Conservation (phyloP, 345 rosid genomes). For the Populus simonii region DNA sequence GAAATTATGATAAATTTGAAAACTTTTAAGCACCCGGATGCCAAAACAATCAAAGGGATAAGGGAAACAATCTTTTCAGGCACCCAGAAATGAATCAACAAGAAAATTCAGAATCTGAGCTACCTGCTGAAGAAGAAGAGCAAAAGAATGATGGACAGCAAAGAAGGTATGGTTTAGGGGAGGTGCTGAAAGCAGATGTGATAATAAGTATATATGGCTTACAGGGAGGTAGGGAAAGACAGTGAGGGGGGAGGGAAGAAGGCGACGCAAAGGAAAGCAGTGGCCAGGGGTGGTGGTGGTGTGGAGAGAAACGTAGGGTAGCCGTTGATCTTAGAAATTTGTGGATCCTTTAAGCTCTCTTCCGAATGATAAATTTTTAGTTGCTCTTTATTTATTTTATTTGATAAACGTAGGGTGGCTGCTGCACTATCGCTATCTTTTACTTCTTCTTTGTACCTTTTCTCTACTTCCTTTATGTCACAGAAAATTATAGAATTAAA, state of each 20-base stretch:
- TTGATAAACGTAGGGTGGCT: too few species aligned
- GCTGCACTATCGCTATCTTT: too few species aligned
- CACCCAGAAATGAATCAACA: not conserved
- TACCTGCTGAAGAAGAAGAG: not conserved
- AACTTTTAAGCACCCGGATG: conserved; percentile 10
- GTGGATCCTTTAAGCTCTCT: not conserved
- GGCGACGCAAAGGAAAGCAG: not conserved
- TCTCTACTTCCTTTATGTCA: too few species aligned
- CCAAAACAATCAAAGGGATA: not conserved
- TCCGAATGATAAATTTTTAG: not conserved
- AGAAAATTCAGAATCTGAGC: not conserved
- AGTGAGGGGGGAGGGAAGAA: not conserved
- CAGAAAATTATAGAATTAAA: too few species aligned
- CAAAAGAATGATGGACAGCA: not conserved
- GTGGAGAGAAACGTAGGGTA: not conserved
- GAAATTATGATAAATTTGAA: not conserved
- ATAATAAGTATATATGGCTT: not conserved
- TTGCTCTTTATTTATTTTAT: too few species aligned
- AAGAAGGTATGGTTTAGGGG: not conserved
- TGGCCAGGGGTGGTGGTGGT: not conserved
- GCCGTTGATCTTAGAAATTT: not conserved
- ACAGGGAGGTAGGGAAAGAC: too few species aligned
- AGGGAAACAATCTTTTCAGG: not conserved
- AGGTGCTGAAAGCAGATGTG: not conserved
- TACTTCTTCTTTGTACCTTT: too few species aligned